Conservation (phyloP, 2,329 filamentous ascomycete species). For the Penicillium sp. region DNA sequence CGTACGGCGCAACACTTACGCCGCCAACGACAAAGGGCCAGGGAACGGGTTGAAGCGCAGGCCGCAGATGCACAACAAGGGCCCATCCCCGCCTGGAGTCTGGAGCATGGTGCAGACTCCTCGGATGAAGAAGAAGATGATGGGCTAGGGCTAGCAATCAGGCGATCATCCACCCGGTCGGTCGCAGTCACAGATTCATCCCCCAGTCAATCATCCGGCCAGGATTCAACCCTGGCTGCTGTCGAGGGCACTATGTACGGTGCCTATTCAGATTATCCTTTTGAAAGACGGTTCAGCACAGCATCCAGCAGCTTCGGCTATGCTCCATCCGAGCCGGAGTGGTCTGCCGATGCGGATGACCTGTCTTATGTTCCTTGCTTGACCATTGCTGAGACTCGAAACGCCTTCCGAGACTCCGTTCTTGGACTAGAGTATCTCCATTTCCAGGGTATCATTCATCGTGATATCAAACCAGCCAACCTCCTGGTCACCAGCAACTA, state of each 20-base stretch:
- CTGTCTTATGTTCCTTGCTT: constrained; percentile 92
- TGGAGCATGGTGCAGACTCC: constrained; percentile 70
- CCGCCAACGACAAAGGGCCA: constrained; percentile 54
- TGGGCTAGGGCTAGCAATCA: constrained; percentile 29
- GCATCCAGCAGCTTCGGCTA: constrained; percentile 63
- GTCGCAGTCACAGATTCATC: constrained; percentile 49
- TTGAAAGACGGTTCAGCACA: constrained; percentile 75
- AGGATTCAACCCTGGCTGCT: constrained; percentile 46
- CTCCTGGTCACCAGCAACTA: constrained; percentile 82
- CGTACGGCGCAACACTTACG: constrained; percentile 37
- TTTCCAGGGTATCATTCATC: constrained; percentile 80
- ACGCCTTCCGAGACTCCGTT: constrained; percentile 87
- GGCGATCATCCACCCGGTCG: constrained; percentile 36
- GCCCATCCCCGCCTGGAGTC: constrained; percentile 73
- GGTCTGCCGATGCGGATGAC: constrained; percentile 66
- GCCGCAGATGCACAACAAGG: constrained; percentile 54
- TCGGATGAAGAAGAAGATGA: constrained; percentile 50
- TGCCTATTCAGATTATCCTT: constrained; percentile 62
- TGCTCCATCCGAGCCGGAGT: constrained; percentile 46
- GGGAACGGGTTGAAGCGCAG: constrained; percentile 61
- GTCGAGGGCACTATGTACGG: constrained; percentile 79
- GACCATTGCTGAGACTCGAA: constrained; percentile 77
- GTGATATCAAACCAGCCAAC: constrained; percentile 87
- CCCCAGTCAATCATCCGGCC: constrained; percentile 51
- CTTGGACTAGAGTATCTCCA: constrained; percentile 91